phyloP scores from a whole-genome alignment of 1,284 basidiomycete genomes.

The Coriolopsis trogii region DNA sequence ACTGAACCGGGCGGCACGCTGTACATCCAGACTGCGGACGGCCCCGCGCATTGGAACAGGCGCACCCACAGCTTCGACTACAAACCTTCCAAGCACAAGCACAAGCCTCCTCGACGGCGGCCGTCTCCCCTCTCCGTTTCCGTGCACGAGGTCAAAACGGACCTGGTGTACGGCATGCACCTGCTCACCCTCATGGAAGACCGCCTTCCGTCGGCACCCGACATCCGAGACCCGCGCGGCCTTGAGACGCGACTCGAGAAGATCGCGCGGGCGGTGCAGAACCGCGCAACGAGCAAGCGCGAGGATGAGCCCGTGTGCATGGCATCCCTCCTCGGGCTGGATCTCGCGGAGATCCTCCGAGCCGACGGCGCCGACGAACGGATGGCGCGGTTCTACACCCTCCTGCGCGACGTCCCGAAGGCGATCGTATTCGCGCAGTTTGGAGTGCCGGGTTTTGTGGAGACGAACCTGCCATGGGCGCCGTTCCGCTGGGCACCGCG shows the following conservation, averaged over 20 bases:
- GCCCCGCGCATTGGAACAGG: not conserved
- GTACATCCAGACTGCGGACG: conserved; percentile 4
- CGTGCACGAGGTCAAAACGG: conserved; percentile 1
- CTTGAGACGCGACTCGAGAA: not conserved
- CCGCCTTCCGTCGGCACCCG: not conserved
- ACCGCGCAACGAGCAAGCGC: conserved; percentile 8
- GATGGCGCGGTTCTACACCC: conserved; percentile 1
- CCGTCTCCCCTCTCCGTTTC: not conserved
- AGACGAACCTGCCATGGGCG: not conserved
- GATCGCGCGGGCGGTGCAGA: not conserved
- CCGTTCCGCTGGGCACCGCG: conserved; percentile 7
- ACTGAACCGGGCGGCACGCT: not conserved
- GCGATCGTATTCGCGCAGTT: not conserved
- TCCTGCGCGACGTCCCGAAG: not conserved
- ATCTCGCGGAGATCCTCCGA: not conserved
- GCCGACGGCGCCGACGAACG: not conserved
- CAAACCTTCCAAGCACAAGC: not conserved
- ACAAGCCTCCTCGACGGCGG: not conserved
- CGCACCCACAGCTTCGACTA: not conserved
- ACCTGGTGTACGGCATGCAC: not conserved
- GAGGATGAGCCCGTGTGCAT: conserved; percentile 1
- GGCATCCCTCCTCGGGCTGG: conserved; percentile 1
- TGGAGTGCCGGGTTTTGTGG: not conserved
- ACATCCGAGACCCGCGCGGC: not conserved
- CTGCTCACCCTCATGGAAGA: not conserved